Evolutionary conservation across 106 monocot genomes (phyloP), one percentile per base, ranked within the genome.

Genomic region (Cymbidium sinense): DNA sequence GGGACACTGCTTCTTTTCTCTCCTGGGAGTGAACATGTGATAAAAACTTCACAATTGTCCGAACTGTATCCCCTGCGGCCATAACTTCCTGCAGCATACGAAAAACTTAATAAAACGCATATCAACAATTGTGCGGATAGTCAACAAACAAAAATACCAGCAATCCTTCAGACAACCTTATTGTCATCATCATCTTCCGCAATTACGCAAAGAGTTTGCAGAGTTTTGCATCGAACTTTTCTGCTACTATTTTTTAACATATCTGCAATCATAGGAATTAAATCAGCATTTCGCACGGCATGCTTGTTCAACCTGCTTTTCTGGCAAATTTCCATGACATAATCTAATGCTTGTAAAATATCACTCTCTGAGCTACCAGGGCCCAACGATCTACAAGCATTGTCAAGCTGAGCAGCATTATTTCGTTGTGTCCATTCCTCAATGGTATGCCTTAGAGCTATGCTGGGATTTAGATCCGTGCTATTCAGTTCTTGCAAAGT

Each of bases 391-490:
- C 64, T 85, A 51, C 79, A 80, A 30, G 89, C 86, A 55, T 82
- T 79, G 18, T 94, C 96, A 51, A 96, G 88, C 64, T 86, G 85
- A 76, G 85, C 91, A 81, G 85, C 85, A 47, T 91, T 91, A 83
- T 96, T 96, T 70, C 96, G 81, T 71, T 89, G 80, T 33, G 58
- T 90, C 96, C 96, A 96, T 75, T 96, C 96, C 85, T 91, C 86
- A 78, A 96, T 96, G 2, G 94, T 94, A 73, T 92, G 88, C 69
- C 91, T 64, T 21, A 96, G 82, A 75, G 96, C 88, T 27, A 90
- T 88, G 70, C 96, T 94, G 31, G 94, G 87, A 75, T 88, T 96
- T 11, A 96, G 77, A 21, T 88, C 86, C 31, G 86, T 86, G 47
- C 74, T 94, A 33, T 47, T 82, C 47, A 96, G 78, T 39, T 89